Conservation (phyloP, 768 basidiomycete genomes). For the Serendipita sp. region DNA sequence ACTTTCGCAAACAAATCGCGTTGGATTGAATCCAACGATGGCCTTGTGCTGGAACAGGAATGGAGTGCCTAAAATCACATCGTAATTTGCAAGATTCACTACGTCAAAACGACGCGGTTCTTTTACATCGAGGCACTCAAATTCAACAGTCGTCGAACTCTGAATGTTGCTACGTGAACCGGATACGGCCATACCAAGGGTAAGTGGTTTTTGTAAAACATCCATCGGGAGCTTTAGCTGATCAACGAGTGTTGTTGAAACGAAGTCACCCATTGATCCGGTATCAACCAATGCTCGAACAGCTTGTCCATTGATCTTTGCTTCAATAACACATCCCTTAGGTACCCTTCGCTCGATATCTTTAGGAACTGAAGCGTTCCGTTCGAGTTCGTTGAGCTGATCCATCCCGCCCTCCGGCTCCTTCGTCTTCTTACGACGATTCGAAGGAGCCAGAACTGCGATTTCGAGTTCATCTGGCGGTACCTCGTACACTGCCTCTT, state of each 20-base stretch:
- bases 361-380: conserved; percentile 7
- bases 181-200: conserved; percentile 9
- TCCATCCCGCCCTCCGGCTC: too few relatives aligned
- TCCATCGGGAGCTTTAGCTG: conserved; percentile 5
- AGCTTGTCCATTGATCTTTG: not conserved
- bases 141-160: not conserved
- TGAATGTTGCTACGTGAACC: conserved; percentile 9
- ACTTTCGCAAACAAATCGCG: not conserved
- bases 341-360: conserved; percentile 7
- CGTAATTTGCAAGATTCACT: not conserved
- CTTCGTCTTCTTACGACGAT: too few relatives aligned
- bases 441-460: too few relatives aligned
- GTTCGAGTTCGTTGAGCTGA: not conserved
- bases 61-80: not conserved
- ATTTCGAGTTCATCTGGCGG: too few relatives aligned
- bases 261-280: not conserved
- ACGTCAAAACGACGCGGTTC: conserved; percentile 3
- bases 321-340: not conserved
- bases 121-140: conserved; percentile 7
- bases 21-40: conserved; percentile 1
- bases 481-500: too few relatives aligned
- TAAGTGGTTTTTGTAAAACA: conserved; percentile 6
- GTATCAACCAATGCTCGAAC: not conserved
- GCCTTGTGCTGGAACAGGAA: not conserved
- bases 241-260: conserved; percentile 6